Percentiles rank a stretch among this genome's conserved stretches.
Conservation (phyloP, 2,329 filamentous ascomycete genomes). For the Fusarium metavorans region DNA sequence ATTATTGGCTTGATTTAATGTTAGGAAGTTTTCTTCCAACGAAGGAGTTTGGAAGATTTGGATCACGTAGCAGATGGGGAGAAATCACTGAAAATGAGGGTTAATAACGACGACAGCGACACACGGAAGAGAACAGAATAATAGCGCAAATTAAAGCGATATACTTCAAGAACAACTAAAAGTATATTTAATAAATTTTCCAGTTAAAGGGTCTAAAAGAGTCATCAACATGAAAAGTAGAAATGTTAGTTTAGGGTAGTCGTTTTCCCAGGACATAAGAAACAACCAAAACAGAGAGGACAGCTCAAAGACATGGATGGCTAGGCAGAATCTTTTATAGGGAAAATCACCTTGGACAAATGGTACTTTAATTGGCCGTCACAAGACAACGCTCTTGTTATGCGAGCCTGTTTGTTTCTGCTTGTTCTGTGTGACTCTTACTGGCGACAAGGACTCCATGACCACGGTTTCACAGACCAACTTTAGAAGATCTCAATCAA, state of each 20-base stretch:
- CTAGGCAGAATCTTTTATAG: background rate
- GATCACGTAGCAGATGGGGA: background rate
- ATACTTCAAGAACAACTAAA: background rate
- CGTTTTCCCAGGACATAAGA: rapidly evolving
- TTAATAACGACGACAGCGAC: background rate
- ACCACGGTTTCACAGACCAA: background rate
- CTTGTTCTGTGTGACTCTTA: background rate
- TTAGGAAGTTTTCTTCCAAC: background rate
- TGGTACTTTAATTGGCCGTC: background rate
- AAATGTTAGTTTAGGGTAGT: background rate
- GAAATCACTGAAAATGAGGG: background rate
- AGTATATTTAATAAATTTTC: too few relatives aligned
- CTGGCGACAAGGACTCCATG: background rate
- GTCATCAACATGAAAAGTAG: background rate
- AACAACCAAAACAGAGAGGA: background rate
- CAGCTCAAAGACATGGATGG: background rate
- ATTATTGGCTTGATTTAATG: background rate
- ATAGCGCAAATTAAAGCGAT: background rate
- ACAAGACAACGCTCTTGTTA: background rate
- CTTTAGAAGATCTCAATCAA: background rate
- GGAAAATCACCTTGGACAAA: background rate
- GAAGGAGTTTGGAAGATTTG: background rate
- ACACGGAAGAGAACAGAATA: background rate
- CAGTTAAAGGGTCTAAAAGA: too few relatives aligned
- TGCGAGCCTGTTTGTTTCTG: background rate